phyloP scores from a whole-genome alignment of 106 monocot genomes.

The Allium fistulosum region DNA sequence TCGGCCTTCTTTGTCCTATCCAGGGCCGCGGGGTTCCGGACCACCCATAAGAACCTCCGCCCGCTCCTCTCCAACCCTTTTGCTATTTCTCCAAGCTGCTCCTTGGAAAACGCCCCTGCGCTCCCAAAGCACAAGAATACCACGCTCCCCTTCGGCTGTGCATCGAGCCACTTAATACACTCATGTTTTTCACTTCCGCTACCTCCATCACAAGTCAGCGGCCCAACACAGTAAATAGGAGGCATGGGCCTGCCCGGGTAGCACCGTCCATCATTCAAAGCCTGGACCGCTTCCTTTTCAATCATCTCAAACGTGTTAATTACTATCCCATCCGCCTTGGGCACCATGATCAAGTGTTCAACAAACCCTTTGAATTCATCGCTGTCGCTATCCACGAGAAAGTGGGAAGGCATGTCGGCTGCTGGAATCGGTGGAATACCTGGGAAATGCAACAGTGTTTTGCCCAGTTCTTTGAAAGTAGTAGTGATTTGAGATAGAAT shows the following conservation, averaged over 20 bases:
- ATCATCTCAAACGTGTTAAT: conserved; percentile 46
- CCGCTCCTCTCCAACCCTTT: conserved; percentile 27
- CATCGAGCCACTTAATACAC: conserved; percentile 29
- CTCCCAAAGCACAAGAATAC: conserved; percentile 54
- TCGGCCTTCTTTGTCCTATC: not conserved
- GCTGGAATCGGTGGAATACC: conserved; percentile 22
- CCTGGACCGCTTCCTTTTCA: conserved; percentile 20
- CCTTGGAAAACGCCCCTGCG: conserved; percentile 12
- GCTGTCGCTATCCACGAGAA: conserved; percentile 6
- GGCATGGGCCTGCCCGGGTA: conserved; percentile 4
- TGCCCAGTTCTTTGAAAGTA: conserved; percentile 16
- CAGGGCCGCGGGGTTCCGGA: conserved; percentile 5
- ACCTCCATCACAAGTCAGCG: not conserved
- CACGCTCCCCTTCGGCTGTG: conserved; percentile 30
- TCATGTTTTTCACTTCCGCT: not conserved
- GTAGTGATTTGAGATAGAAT: not conserved
- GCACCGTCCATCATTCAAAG: conserved; percentile 18
- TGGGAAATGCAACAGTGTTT: conserved; percentile 12
- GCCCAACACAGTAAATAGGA: conserved; percentile 12
- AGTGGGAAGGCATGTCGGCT: conserved; percentile 1
- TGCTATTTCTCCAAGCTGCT: conserved; percentile 34
- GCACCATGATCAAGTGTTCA: not conserved
- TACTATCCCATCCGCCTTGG: conserved; percentile 21
- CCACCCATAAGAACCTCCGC: conserved; percentile 40
- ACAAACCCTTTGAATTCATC: conserved; percentile 5